phyloP scores from a whole-genome alignment of 2,329 filamentous ascomycete genomes.

The Clarireedia paspali region DNA sequence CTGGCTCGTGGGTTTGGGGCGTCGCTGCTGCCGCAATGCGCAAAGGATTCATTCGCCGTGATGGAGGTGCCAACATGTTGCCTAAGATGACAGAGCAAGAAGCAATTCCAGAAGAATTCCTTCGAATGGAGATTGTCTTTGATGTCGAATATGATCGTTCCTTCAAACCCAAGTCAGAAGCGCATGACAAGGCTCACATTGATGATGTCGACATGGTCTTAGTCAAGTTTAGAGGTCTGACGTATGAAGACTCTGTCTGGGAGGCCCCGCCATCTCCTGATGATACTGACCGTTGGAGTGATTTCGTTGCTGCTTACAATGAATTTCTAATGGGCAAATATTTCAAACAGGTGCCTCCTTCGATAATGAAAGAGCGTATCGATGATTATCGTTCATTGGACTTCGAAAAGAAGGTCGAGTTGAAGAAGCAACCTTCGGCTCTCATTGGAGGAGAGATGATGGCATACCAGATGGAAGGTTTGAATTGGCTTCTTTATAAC shows the following conservation, averaged over 20 bases:
- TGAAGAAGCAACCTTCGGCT: slow-evolving; percentile 63
- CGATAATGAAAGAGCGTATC: slow-evolving; percentile 59
- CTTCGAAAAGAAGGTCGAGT: slow-evolving; percentile 59
- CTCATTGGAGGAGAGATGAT: slow-evolving; percentile 77
- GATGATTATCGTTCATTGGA: slow-evolving; percentile 55
- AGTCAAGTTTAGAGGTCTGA: slow-evolving; percentile 88
- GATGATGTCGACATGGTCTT: slow-evolving; percentile 64
- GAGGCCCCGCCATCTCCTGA: slow-evolving; percentile 66
- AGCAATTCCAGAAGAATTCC: slow-evolving; percentile 79
- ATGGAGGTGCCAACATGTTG: slow-evolving; percentile 47
- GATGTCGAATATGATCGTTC: slow-evolving; percentile 61
- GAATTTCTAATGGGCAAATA: slow-evolving; percentile 79
- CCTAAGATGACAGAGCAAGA: slow-evolving; percentile 66
- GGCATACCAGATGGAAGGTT: slow-evolving; percentile 85
- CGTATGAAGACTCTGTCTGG: slow-evolving; percentile 89
- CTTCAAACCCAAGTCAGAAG: slow-evolving; percentile 47
- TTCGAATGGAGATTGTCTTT: slow-evolving; percentile 84
- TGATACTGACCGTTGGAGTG: slow-evolving; percentile 59
- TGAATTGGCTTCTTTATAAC: slow-evolving; percentile 93
- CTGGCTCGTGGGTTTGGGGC: slow-evolving; percentile 83
- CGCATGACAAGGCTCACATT: slow-evolving; percentile 64
- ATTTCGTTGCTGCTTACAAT: slow-evolving; percentile 76
- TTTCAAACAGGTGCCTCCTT: slow-evolving; percentile 48
- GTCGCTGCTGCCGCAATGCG: slow-evolving; percentile 57
- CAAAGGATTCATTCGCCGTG: slow-evolving; percentile 66